Evolutionary conservation across 192 early-diverging fungal species (phyloP).

Genomic region (Coemansia sp.): DNA sequence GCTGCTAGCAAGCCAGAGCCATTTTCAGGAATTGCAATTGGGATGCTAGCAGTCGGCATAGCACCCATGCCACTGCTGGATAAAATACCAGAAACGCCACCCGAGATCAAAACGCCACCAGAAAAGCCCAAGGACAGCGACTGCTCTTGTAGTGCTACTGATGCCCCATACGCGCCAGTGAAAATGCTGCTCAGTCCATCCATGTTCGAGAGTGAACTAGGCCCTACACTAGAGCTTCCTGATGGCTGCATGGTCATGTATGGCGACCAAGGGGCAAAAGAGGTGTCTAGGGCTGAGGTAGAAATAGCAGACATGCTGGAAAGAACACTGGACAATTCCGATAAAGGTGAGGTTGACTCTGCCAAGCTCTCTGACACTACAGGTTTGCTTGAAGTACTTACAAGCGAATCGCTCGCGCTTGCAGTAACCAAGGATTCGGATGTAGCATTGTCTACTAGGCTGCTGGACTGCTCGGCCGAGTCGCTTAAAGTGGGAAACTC

Average conservation of each 20-base stretch:
- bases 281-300: neutral
- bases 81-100: neutral
- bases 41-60: neutral
- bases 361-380: neutral
- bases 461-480: neutral
- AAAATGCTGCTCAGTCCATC: neutral
- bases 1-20: neutral
- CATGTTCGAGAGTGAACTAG: neutral
- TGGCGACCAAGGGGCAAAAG: constrained; percentile 4
- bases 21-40: neutral
- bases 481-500: neutral
- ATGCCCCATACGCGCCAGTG: constrained; percentile 1
- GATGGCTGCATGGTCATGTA: neutral
- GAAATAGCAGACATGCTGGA: neutral
- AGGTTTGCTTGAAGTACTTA: neutral
- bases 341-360: neutral
- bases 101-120: neutral
- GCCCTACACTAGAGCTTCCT: neutral
- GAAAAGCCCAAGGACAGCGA: constrained; percentile 4
- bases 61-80: neutral
- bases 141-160: constrained; percentile 13
- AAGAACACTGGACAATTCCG: neutral
- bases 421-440: neutral
- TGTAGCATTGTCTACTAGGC: neutral
- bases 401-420: neutral